Conservation (phyloP, 768 basidiomycete genomes). For the Amanita pseudoporphyria region DNA sequence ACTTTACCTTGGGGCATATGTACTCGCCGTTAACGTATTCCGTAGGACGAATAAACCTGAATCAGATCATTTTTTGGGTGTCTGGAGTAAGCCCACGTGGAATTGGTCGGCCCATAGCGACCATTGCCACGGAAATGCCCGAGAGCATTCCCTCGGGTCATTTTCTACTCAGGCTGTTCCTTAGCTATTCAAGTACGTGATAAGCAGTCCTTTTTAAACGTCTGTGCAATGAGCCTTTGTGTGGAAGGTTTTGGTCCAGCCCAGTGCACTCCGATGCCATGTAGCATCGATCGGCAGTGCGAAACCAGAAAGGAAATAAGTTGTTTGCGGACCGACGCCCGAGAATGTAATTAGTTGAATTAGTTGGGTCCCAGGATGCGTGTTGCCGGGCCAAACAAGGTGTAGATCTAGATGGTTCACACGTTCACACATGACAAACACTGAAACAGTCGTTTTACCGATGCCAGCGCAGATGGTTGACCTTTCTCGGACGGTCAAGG, state of each 20-base stretch:
- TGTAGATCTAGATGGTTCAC: conserved; percentile 18
- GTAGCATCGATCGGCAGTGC: conserved; percentile 19
- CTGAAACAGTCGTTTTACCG: no score
- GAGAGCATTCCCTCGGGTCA: no score
- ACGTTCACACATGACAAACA: no score
- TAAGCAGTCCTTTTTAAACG: no score
- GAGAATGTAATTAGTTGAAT: no score
- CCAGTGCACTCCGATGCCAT: conserved; percentile 17
- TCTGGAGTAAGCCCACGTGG: conserved; percentile 4
- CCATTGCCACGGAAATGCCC: no score
- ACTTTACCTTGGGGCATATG: conserved; percentile 1
- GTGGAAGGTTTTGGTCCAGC: no score
- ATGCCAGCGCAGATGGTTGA: background rate
- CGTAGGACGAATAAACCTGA: background rate
- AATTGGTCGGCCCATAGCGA: conserved; percentile 19
- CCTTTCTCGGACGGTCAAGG: no score
- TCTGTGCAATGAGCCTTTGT: no score
- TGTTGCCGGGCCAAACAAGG: conserved; percentile 20
- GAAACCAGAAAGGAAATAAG: conserved; percentile 17
- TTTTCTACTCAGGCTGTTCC: no score
- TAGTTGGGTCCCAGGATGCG: conserved; percentile 11
- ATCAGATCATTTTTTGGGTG: conserved; percentile 2
- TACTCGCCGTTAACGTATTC: conserved; percentile 1
- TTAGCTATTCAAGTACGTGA: no score
- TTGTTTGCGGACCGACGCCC: conserved; percentile 31